Percentiles rank a stretch among this genome's conserved stretches.
Conservation (phyloP, 257 asterid genomes). For the Paraleonurus japonicus region DNA sequence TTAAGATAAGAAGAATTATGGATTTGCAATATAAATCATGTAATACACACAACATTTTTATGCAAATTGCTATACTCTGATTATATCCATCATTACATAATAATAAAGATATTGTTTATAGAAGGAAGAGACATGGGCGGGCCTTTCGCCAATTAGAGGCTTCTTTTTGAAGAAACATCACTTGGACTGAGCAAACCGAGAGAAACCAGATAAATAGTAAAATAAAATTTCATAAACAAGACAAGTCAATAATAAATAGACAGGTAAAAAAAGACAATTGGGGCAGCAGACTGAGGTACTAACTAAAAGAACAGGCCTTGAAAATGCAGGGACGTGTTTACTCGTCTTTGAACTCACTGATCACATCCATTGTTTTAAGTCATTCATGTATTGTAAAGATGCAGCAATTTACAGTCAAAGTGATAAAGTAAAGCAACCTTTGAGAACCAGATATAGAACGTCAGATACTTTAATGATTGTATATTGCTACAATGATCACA, state of each 20-base stretch:
- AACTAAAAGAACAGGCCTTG: neutral
- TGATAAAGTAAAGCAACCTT: neutral
- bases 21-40: neutral
- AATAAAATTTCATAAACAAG: neutral
- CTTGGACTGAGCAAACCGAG: slow-evolving; percentile 9
- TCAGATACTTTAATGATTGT: neutral
- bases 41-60: neutral
- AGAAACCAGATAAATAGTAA: slow-evolving; percentile 8
- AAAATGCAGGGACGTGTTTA: neutral
- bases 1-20: neutral
- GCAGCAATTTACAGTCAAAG: neutral
- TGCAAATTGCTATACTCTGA: neutral
- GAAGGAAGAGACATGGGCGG: too few relatives aligned
- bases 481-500: slow-evolving; percentile 8
- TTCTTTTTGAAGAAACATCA: too few relatives aligned
- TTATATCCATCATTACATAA: neutral
- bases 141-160: too few relatives aligned
- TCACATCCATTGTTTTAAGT: neutral
- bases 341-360: neutral
- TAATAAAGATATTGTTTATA: too few relatives aligned
- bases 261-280: neutral
- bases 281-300: neutral
- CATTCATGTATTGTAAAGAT: neutral
- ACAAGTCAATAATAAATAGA: neutral
- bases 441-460: neutral